Percentiles rank a stretch among this genome's conserved stretches.
phyloP scores from a whole-genome alignment of 2,329 filamentous ascomycete genomes.

The Clarireedia hainanense region DNA sequence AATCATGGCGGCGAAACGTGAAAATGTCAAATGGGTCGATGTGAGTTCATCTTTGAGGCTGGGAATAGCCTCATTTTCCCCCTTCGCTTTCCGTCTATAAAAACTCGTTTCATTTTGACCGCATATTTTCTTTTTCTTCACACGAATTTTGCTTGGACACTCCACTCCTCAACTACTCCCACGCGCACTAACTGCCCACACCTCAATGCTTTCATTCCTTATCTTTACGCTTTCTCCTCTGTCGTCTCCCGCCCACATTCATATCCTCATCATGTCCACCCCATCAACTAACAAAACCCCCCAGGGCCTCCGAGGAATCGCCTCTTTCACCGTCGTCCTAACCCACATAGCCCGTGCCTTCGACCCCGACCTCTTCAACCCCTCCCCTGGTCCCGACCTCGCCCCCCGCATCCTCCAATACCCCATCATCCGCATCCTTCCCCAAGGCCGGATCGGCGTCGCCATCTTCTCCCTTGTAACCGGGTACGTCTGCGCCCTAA shows the following conservation, averaged over 20 bases:
- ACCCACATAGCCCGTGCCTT: constrained; percentile 47
- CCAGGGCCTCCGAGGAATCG: constrained; percentile 48
- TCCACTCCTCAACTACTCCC: background rate
- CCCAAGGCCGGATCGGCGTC: constrained; percentile 56
- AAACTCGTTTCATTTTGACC: too few species aligned
- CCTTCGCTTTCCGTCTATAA: background rate
- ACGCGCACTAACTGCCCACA: background rate
- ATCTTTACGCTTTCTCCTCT: background rate
- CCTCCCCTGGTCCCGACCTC: constrained; percentile 36
- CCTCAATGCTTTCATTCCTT: background rate
- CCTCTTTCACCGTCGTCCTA: constrained; percentile 45
- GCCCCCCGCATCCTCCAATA: constrained; percentile 45
- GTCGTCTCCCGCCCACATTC: background rate
- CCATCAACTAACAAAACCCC: background rate
- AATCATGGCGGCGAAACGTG: constrained; percentile 27
- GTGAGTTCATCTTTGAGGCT: constrained; percentile 33
- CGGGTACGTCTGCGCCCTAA: constrained; percentile 56
- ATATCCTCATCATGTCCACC: background rate
- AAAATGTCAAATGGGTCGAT: constrained; percentile 53
- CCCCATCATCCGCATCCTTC: constrained; percentile 50
- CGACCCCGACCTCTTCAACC: constrained; percentile 41
- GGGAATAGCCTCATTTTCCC: background rate
- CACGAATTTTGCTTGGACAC: background rate
- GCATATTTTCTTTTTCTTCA: too few species aligned
- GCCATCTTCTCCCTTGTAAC: constrained; percentile 59